phyloP scores from a whole-genome alignment of 2,329 filamentous ascomycete species.

The Penicillium sp. region DNA sequence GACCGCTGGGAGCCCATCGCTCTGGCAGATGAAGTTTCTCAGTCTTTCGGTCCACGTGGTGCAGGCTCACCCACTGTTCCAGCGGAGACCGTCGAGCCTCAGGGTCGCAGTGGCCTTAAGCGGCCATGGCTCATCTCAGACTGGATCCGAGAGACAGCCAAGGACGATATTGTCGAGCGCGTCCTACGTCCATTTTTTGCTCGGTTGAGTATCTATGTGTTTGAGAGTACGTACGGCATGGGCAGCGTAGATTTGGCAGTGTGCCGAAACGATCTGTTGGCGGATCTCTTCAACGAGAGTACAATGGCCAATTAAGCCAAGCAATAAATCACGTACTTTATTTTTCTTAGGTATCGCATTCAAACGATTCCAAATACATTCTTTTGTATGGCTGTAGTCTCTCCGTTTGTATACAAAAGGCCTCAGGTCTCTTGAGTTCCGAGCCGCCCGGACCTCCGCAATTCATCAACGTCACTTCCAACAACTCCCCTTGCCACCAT shows the following conservation, averaged over 20 bases:
- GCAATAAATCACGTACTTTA: slow-evolving; percentile 11
- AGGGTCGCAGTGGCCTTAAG: slow-evolving; percentile 28
- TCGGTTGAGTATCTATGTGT: slow-evolving; percentile 86
- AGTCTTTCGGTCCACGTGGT: slow-evolving; percentile 61
- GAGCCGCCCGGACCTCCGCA: slow-evolving; percentile 20
- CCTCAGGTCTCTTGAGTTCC: slow-evolving; percentile 7
- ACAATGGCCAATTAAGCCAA: slow-evolving; percentile 47
- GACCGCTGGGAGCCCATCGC: slow-evolving; percentile 66
- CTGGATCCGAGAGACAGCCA: slow-evolving; percentile 53
- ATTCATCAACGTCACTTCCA: slow-evolving; percentile 21
- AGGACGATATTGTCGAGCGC: slow-evolving; percentile 66
- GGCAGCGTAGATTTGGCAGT: slow-evolving; percentile 62
- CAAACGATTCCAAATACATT: slow-evolving; percentile 3
- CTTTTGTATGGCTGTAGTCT: background rate
- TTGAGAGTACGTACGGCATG: slow-evolving; percentile 91
- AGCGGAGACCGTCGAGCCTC: slow-evolving; percentile 30
- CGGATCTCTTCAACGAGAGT: slow-evolving; percentile 76
- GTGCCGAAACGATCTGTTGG: slow-evolving; percentile 63
- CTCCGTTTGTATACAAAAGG: background rate
- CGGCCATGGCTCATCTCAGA: slow-evolving; percentile 44
- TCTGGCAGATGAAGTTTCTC: slow-evolving; percentile 79
- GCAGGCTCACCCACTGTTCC: slow-evolving; percentile 24
- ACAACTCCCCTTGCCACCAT: slow-evolving; percentile 15
- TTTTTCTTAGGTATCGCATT: background rate
- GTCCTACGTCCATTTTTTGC: slow-evolving; percentile 85